Percentiles rank a stretch among this genome's conserved stretches.
phyloP scores from a whole-genome alignment of 768 basidiomycete species.

The Collybiopsis luxurians region DNA sequence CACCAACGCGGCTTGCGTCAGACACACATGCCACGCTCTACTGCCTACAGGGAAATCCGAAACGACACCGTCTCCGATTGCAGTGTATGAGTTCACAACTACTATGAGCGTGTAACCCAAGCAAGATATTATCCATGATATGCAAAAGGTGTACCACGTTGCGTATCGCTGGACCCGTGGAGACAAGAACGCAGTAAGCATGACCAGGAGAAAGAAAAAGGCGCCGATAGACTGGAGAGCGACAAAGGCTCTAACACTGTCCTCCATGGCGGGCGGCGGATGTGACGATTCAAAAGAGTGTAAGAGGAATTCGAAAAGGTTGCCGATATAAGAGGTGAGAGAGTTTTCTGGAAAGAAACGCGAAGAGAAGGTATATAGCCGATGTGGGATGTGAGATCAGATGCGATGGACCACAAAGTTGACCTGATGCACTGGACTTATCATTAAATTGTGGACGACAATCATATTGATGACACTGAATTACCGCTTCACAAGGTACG shows the following conservation, averaged over 20 bases:
- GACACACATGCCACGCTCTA: slow-evolving; percentile 13
- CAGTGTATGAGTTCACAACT: slow-evolving; percentile 8
- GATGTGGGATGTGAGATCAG: too few species aligned
- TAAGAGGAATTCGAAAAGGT: too few species aligned
- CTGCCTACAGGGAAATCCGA: neutral
- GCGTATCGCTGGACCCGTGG: slow-evolving; percentile 19
- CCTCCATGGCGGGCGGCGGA: neutral
- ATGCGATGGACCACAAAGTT: too few species aligned
- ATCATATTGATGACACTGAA: too few species aligned
- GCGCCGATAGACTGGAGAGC: slow-evolving; percentile 20
- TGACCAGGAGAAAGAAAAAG: slow-evolving; percentile 18
- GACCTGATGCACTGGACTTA: too few species aligned
- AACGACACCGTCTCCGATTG: slow-evolving; percentile 8
- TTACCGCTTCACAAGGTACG: too few species aligned
- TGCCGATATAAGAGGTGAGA: too few species aligned
- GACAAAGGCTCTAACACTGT: neutral
- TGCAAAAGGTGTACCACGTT: slow-evolving; percentile 28
- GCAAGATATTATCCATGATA: slow-evolving; percentile 27
- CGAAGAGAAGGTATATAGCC: too few species aligned
- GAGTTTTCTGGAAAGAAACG: too few species aligned
- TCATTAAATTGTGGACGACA: too few species aligned
- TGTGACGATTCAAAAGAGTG: too few species aligned
- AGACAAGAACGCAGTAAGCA: slow-evolving; percentile 15
- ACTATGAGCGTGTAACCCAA: slow-evolving; percentile 24
- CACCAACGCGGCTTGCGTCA: slow-evolving; percentile 22